Evolutionary conservation across 495 filamentous ascomycete species (phyloP).

Genomic region (Podospora fimiseda): DNA sequence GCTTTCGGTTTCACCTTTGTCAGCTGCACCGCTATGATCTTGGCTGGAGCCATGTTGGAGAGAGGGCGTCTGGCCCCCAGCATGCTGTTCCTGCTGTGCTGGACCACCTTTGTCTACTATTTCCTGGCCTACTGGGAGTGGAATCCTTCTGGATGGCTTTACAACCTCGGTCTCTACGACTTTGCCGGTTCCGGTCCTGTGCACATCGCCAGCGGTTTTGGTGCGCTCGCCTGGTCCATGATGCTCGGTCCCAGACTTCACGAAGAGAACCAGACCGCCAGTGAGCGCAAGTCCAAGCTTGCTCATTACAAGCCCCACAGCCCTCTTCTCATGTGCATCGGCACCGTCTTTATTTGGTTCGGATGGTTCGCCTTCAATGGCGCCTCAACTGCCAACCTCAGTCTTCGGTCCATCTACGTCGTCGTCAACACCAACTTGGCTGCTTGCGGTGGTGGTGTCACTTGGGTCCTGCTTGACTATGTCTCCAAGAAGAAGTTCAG

Average conservation of each 20-base stretch:
- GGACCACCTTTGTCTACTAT: conserved; percentile 74
- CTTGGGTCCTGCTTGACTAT: conserved; percentile 87
- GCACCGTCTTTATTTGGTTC: conserved; percentile 92
- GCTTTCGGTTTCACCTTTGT: conserved; percentile 13
- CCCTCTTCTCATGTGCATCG: conserved; percentile 87
- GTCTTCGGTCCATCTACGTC: conserved; percentile 82
- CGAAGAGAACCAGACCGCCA: conserved; percentile 5
- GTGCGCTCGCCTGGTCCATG: conserved; percentile 74
- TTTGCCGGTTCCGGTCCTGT: conserved; percentile 86
- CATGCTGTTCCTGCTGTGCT: conserved; percentile 82
- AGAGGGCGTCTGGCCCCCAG: conserved; percentile 76
- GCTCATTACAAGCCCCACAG: conserved; percentile 80
- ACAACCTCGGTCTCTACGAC: conserved; percentile 66
- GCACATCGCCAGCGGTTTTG: conserved; percentile 76
- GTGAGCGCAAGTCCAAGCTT: conserved; percentile 61
- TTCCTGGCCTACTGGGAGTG: conserved; percentile 81
- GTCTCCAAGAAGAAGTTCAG: conserved; percentile 81
- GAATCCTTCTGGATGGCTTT: conserved; percentile 76
- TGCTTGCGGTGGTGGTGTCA: conserved; percentile 69
- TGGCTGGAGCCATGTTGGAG: conserved; percentile 40
- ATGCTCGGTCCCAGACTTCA: conserved; percentile 54
- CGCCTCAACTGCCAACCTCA: conserved; percentile 81
- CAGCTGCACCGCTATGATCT: conserved; percentile 21
- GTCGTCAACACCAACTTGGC: conserved; percentile 92
- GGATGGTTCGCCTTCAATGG: conserved; percentile 98